A percentile compares a stretch with the other conserved stretches of the same genome.
Evolutionary conservation across 169 alveolate species (phyloP).

Genomic region (Cystoisospora suis): DNA sequence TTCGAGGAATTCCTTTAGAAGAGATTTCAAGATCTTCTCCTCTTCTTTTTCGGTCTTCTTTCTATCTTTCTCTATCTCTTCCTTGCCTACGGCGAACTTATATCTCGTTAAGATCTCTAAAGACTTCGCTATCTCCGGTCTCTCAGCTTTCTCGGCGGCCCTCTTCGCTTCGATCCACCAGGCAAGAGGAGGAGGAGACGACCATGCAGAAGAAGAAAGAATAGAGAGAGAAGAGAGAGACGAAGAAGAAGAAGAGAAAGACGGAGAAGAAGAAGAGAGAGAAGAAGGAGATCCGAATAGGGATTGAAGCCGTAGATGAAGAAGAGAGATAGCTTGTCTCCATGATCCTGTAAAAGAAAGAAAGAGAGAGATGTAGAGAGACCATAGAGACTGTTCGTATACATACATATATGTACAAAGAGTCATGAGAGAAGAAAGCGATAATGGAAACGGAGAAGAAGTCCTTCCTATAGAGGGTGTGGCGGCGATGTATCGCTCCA

Average conservation of each 20-base stretch:
- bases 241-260: not conserved
- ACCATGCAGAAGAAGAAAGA: too few relatives aligned
- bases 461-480: too few relatives aligned
- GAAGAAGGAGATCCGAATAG: not conserved
- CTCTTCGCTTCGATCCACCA: not conserved
- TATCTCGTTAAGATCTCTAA: not conserved
- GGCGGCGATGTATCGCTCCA: too few relatives aligned
- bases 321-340: conserved; percentile 1
- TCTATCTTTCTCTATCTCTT: not conserved
- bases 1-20: not conserved
- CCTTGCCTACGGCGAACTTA: not conserved
- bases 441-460: too few relatives aligned
- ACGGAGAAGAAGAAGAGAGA: not conserved
- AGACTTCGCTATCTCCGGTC: not conserved
- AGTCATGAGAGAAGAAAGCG: too few relatives aligned
- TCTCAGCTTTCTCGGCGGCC: not conserved
- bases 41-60: not conserved
- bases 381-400: too few relatives aligned
- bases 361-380: not conserved
- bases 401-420: not conserved
- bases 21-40: not conserved
- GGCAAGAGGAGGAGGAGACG: not conserved
- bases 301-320: not conserved
- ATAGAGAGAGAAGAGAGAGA: too few relatives aligned
- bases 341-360: not conserved